Evolutionary conservation across 495 filamentous ascomycete genomes (phyloP).

Genomic region (Penicilliopsis zonata): DNA sequence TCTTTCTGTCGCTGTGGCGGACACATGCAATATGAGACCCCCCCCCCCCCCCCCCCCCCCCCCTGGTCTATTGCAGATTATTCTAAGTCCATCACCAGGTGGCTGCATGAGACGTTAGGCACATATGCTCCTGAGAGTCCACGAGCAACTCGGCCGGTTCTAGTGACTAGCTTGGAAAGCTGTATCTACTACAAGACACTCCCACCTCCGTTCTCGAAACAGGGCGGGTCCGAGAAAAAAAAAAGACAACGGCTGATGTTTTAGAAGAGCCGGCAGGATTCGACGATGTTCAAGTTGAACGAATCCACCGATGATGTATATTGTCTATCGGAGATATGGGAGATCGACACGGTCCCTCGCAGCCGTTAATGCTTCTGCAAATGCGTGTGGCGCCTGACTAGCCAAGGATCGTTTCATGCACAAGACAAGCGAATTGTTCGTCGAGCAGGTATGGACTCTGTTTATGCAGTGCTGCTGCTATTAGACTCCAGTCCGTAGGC

Average conservation of each 20-base stretch:
- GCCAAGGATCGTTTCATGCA: slow-evolving; percentile 34
- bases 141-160: background rate
- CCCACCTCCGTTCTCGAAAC: too few relatives aligned
- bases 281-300: too few relatives aligned
- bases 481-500: too few relatives aligned
- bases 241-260: too few relatives aligned
- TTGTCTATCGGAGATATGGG: slow-evolving; percentile 23
- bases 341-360: slow-evolving; percentile 34
- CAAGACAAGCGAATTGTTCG: too few relatives aligned
- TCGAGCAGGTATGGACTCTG: too few relatives aligned
- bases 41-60: too few relatives aligned
- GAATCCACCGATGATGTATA: background rate
- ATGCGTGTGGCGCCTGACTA: slow-evolving; percentile 36
- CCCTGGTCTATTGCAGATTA: background rate
- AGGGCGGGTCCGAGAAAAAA: too few relatives aligned
- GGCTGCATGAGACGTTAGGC: slow-evolving; percentile 10
- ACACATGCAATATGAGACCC: background rate
- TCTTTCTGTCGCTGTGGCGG: background rate
- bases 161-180: slow-evolving; percentile 2
- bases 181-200: slow-evolving; percentile 14
- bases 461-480: too few relatives aligned
- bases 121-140: too few relatives aligned
- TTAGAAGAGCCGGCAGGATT: too few relatives aligned
- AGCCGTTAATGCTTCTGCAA: slow-evolving; percentile 31
- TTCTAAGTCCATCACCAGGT: slow-evolving; percentile 12